Evolutionary conservation across 371 early-diverging fungal genomes (phyloP).

Genomic region (Mucor plumbeus): DNA sequence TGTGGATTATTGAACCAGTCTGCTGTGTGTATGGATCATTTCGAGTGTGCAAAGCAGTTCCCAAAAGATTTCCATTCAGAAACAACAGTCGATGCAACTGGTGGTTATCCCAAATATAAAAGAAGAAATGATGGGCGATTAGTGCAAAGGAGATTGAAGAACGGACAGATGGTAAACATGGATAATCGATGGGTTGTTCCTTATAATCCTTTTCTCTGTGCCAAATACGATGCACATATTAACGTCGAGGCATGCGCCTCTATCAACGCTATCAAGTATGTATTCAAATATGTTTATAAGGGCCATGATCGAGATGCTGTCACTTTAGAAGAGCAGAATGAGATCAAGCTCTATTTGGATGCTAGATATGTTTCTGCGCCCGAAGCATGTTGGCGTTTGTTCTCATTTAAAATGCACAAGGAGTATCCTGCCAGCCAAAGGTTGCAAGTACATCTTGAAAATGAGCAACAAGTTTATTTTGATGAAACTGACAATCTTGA

Average conservation of each 20-base stretch:
- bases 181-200: constrained; percentile 41
- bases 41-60: constrained; percentile 29
- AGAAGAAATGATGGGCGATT: not conserved
- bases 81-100: constrained; percentile 15
- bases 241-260: constrained; percentile 42
- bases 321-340: constrained; percentile 20
- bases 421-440: constrained; percentile 23
- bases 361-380: constrained; percentile 33
- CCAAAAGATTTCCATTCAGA: constrained; percentile 21
- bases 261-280: constrained; percentile 19
- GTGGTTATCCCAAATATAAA: not conserved
- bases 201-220: constrained; percentile 35
- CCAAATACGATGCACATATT: constrained; percentile 47
- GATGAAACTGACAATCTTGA: not conserved
- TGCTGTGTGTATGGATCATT: constrained; percentile 38
- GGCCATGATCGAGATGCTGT: constrained; percentile 23
- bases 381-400: constrained; percentile 36
- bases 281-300: constrained; percentile 38
- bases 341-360: constrained; percentile 24
- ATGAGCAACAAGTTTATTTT: constrained; percentile 23
- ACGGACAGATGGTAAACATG: not conserved
- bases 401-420: constrained; percentile 26
- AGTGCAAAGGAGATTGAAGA: too few species aligned
- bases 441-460: constrained; percentile 24
- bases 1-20: constrained; percentile 26